Percentiles rank a stretch among this genome's conserved stretches.
Evolutionary conservation across 192 early-diverging fungal genomes (phyloP).

Genomic region (Pilaira anomala): DNA sequence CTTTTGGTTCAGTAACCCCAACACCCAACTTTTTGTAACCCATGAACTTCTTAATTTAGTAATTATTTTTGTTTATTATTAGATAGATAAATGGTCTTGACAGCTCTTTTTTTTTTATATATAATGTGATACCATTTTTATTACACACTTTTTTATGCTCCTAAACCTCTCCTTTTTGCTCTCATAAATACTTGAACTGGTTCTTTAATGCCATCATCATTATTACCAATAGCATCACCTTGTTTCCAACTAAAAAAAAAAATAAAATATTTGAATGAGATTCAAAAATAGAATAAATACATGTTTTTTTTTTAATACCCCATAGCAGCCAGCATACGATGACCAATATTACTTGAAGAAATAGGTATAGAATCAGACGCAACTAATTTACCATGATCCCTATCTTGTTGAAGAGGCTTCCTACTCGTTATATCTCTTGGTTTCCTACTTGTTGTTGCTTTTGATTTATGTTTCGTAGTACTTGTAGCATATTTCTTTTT

Average conservation of each 20-base stretch:
- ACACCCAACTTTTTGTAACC: no score
- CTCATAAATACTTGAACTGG: slow-evolving; percentile 40
- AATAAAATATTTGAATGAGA: neutral
- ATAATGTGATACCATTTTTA: no score
- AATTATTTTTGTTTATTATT: no score
- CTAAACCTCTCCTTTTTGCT: slow-evolving; percentile 35
- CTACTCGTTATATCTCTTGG: neutral
- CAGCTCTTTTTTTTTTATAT: no score
- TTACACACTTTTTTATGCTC: no score
- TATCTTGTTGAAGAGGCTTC: neutral
- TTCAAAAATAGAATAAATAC: slow-evolving; percentile 28
- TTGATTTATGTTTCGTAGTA: no score
- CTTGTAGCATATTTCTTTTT: no score
- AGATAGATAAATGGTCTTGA: no score
- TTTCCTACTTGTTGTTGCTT: neutral
- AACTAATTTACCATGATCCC: slow-evolving; percentile 26
- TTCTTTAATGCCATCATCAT: slow-evolving; percentile 38
- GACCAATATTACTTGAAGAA: slow-evolving; percentile 53
- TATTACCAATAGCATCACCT: slow-evolving; percentile 39
- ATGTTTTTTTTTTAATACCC: slow-evolving; percentile 36
- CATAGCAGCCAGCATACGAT: slow-evolving; percentile 60
- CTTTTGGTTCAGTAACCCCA: no score
- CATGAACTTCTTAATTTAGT: no score
- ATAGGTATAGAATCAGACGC: slow-evolving; percentile 51
- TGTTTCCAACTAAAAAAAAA: slow-evolving; percentile 35